phyloP scores from a whole-genome alignment of 148 eudicot genomes.

The Rhododendron ovatum region DNA sequence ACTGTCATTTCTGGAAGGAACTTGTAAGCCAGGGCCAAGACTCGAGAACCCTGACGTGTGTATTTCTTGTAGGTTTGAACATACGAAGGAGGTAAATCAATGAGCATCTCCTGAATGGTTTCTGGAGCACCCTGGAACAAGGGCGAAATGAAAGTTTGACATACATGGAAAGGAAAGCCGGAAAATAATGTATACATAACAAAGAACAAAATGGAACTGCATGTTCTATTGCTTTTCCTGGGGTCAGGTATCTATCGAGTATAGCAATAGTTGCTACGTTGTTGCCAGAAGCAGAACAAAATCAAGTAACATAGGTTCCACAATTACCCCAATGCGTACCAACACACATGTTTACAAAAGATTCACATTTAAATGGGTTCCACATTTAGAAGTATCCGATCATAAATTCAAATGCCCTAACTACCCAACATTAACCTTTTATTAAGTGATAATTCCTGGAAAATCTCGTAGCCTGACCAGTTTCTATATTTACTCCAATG shows the following conservation, averaged over 20 bases:
- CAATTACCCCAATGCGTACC: background rate
- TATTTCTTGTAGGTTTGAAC: slow-evolving; percentile 82
- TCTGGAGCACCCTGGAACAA: slow-evolving; percentile 93
- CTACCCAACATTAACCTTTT: background rate
- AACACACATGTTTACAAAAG: background rate
- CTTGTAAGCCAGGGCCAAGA: slow-evolving; percentile 90
- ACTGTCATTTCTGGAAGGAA: slow-evolving; percentile 93
- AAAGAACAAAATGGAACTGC: background rate
- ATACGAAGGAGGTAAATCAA: slow-evolving; percentile 67
- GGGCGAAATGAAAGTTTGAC: background rate
- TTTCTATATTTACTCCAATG: background rate
- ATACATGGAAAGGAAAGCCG: background rate
- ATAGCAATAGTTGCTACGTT: background rate
- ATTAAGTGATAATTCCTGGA: background rate
- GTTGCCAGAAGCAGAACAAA: background rate
- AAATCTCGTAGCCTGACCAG: background rate
- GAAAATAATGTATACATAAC: background rate
- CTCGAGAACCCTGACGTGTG: slow-evolving; percentile 98
- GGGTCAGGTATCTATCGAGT: background rate
- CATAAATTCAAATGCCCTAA: background rate
- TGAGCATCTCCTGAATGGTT: slow-evolving; percentile 82
- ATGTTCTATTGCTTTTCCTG: background rate
- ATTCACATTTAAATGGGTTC: background rate
- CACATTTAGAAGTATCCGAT: background rate
- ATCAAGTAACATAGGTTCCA: too few relatives aligned